phyloP scores from a whole-genome alignment of 192 early-diverging fungal genomes.

The Coemansia reversa region DNA sequence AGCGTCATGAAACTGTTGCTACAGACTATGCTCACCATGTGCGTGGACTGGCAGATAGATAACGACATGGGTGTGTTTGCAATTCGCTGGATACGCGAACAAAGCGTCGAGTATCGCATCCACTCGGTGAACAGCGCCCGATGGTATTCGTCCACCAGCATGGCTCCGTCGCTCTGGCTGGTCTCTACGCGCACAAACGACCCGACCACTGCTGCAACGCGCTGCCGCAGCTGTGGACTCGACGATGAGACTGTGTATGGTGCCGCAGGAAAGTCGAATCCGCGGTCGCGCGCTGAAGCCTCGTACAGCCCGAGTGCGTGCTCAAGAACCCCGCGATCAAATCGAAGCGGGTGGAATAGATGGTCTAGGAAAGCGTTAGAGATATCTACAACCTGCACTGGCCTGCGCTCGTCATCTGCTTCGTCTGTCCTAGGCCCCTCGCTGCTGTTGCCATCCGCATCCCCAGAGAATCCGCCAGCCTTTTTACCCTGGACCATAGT shows the following conservation, averaged over 20 bases:
- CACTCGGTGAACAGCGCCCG: conserved; percentile 49
- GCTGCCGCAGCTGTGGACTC: conserved; percentile 31
- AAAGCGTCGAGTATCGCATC: conserved; percentile 54
- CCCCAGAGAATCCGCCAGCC: not conserved
- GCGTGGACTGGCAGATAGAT: conserved; percentile 26
- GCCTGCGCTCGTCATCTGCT: not conserved
- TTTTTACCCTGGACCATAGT: not conserved
- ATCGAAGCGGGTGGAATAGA: conserved; percentile 42
- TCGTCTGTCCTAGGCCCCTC: not conserved
- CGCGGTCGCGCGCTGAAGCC: conserved; percentile 30
- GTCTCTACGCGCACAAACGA: conserved; percentile 30
- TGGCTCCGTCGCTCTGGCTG: conserved; percentile 15
- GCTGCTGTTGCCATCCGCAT: not conserved
- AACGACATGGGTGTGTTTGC: conserved; percentile 36
- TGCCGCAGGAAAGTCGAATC: conserved; percentile 28
- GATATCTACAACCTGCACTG: conserved; percentile 35
- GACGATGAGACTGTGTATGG: conserved; percentile 18
- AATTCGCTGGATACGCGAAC: conserved; percentile 42
- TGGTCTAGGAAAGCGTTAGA: conserved; percentile 43
- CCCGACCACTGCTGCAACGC: conserved; percentile 31
- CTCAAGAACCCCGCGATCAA: conserved; percentile 41
- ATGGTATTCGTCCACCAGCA: conserved; percentile 32
- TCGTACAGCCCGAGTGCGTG: conserved; percentile 39
- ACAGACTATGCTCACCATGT: conserved; percentile 33
- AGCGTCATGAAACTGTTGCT: conserved; percentile 18